Base-by-base conservation (phyloP, 73 alveolate genomes). In the Stentor roeselii region DNA sequence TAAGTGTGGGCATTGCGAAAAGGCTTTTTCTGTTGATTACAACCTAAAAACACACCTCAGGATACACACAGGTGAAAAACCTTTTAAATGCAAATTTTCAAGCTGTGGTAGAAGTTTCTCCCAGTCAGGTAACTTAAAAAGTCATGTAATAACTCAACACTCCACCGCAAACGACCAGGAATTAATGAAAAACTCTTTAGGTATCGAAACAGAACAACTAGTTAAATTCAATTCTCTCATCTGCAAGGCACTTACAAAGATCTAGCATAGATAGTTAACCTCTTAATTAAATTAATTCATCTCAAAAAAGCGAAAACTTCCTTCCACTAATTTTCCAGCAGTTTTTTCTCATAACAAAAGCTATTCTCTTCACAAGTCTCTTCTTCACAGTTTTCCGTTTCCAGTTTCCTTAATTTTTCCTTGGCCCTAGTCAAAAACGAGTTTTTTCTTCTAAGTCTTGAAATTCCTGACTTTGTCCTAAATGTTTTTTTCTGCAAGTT, bases 1-100 rank as follows among this genome's bases (percentile, higher is more conserved):
- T 76, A 40, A 89, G 78, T 90, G 95, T 87, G 93, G 83, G 77
- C 78, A 87, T 74, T 90, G 95, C 59, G 95, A 93, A 6, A 90
- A 90, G 78, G 85, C 93, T 78, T 90, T 90, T 77, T 87, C 93
- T 59, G 82, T 90, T 61, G 95, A 90, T 84, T 90, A 87, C 76
- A 93, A 93, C 78, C 61, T 93, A 74, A 91, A 92, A 82, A 93
- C 98, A 3, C 98, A 93, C 88, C 39, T 91, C 78, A 82, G 98
- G 37, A 93, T 91, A 36, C 98, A 93, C 82, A 93, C 98, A 3
- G 98, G 98, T 4, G 98, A 93, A 85, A 93, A 91, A 58, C 98
- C 98, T n/a, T 93, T 91, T 85, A 89, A 83, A 3, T 90, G 95
- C 38, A 82, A 88, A 31, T 84, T 67, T 58, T 92, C 92, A 36